Percentiles rank a stretch among this genome's conserved stretches.
Conservation (phyloP, 192 early-diverging fungal genomes). For the Phlyctochytrium bullatum region DNA sequence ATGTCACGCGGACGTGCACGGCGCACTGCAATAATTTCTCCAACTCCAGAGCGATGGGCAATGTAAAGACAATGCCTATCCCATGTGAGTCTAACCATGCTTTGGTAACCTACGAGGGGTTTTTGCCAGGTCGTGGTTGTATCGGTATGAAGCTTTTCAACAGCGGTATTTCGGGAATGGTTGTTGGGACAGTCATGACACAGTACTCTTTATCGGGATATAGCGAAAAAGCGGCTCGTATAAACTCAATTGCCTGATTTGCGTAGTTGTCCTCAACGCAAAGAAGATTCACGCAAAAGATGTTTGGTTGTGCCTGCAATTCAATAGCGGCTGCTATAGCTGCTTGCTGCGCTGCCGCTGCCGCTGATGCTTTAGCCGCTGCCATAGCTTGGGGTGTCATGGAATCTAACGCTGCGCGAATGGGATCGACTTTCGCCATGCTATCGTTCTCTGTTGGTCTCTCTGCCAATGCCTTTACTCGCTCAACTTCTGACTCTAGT, state of each 20-base stretch:
- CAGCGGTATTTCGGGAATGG: conserved; percentile 38
- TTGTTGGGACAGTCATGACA: conserved; percentile 44
- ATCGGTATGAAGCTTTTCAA: conserved; percentile 34
- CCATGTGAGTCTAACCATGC: neutral
- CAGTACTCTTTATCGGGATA: conserved; percentile 53
- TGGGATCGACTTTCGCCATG: conserved; percentile 13
- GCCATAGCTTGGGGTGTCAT: conserved; percentile 18
- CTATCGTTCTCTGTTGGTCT: neutral
- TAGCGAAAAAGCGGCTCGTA: conserved; percentile 37
- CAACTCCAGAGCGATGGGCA: conserved; percentile 35
- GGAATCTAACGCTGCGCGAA: conserved; percentile 24
- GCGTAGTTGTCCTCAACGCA: conserved; percentile 47
- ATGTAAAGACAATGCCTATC: conserved; percentile 43
- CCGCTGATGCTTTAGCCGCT: conserved; percentile 22
- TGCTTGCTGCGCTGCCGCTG: conserved; percentile 20
- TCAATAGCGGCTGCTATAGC: conserved; percentile 14
- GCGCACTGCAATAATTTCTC: conserved; percentile 25
- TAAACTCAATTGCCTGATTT: conserved; percentile 42
- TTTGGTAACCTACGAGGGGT: conserved; percentile 23
- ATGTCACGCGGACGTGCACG: conserved; percentile 15
- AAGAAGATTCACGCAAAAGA: conserved; percentile 47
- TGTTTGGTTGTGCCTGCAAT: conserved; percentile 32
- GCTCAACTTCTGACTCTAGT: neutral
- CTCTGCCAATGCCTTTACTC: neutral
- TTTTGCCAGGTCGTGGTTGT: conserved; percentile 26